These are phyloP conservation scores for Clonostachys rhizophaga DNA, from an alignment of 2,329 filamentous ascomycete genomes.

Conservation along the genomic window DNA sequence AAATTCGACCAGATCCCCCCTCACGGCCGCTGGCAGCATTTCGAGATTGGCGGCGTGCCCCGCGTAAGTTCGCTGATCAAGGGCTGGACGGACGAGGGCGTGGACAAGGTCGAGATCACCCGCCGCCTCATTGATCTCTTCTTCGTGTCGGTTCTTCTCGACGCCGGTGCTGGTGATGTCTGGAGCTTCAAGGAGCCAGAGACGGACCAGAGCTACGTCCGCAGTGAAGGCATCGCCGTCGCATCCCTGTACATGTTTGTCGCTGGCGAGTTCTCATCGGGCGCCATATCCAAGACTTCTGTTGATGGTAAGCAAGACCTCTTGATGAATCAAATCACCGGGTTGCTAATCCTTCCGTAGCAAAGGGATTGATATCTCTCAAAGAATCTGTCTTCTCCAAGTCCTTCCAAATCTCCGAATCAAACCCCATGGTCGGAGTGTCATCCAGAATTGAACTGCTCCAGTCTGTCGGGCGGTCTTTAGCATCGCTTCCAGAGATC, in stretches of 20 bases:
- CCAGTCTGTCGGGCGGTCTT: slow-evolving; percentile 32
- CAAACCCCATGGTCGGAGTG: slow-evolving; percentile 40
- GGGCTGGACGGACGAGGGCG: slow-evolving; percentile 33
- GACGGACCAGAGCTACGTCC: slow-evolving; percentile 22
- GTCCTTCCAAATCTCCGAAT: slow-evolving; percentile 35
- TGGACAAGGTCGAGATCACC: slow-evolving; percentile 39
- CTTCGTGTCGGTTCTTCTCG: slow-evolving; percentile 54
- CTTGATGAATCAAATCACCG: no score
- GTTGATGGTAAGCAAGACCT: slow-evolving; percentile 25
- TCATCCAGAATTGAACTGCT: slow-evolving; percentile 34
- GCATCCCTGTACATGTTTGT: slow-evolving; percentile 45
- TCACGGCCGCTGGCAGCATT: slow-evolving; percentile 60
- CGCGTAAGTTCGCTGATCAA: slow-evolving; percentile 39
- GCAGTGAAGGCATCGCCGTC: slow-evolving; percentile 47
- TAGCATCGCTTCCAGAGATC: slow-evolving; percentile 26
- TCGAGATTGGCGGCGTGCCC: slow-evolving; percentile 48
- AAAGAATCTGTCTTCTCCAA: slow-evolving; percentile 21
- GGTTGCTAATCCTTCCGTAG: slow-evolving; percentile 7
- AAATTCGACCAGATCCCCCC: slow-evolving; percentile 42
- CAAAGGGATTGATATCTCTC: slow-evolving; percentile 24
- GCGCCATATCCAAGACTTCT: slow-evolving; percentile 5
- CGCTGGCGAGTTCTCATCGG: slow-evolving; percentile 26
- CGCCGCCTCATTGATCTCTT: slow-evolving; percentile 57
- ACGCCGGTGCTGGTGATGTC: slow-evolving; percentile 46
- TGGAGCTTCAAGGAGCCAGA: slow-evolving; percentile 39